Base-by-base conservation (phyloP, 495 filamentous ascomycete species). In the Sporormia fimetaria region DNA sequence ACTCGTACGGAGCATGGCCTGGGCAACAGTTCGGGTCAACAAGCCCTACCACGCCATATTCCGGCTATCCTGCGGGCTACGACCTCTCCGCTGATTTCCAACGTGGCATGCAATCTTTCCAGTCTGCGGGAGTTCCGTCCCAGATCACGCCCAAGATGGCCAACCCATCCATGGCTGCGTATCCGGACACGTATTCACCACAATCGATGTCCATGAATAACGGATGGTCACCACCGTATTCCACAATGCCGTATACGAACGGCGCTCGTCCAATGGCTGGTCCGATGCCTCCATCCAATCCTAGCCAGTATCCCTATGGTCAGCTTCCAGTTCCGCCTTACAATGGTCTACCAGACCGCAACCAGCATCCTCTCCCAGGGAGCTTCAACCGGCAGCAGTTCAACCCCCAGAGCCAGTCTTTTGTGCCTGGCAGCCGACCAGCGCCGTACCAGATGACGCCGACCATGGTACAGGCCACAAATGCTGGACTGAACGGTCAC, bases 371-470 rank as follows among this genome's bases (percentile, higher is more conserved):
- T 21, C 71, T 93, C 28, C 82, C 83, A 10, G 83, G 81, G 12
- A 85, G 78, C 60, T 92, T 80, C 59, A 81, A 76, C 54, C 68
- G 85, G 16, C 80, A 84, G 54, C 72, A 80, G 15, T 94, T 95
- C 67, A 94, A 95, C 51, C 87, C 87, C 0, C 86, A 93, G 60
- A 94, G 83, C 8, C 81, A 87, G 44, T 76, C 84, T 2, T 95
- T 95, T 55, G 73, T 94, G 28, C 87, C 87, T 15, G 68, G 70
- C 15, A 22, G 24, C 15, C 34, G 40, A 9, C 35, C 42, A 18
- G 24, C 24, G 21, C 49, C 49, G 4, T 49, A 20, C 31, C 42
- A 37, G 14, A 36, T 55, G 33, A 37, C 40, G 11, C n/a, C 30
- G 30, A n/a, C 33, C 22, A 34, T n/a, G n/a, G n/a, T n/a, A n/a